Base-by-base conservation (phyloP, 768 basidiomycete genomes). In the Phlebiopsis flavidoalba region DNA sequence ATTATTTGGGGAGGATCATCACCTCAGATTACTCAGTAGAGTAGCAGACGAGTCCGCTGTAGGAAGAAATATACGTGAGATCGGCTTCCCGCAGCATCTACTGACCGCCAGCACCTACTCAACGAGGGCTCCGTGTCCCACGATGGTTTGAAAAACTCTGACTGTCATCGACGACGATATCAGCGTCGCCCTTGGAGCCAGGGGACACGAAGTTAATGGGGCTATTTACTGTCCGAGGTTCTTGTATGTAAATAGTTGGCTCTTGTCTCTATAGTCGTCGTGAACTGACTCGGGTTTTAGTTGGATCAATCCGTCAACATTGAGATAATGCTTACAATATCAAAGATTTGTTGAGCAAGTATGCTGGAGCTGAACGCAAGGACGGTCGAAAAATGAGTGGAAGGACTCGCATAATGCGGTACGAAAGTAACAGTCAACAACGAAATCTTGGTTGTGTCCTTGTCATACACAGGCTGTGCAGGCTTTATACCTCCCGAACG, bases 1-100 rank as follows among this genome's bases (percentile, higher is more conserved):
- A 31, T 31, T 6, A 31, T 31, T 3, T 31, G 26, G 6, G 26
- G 26, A 31, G 3, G 10, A 17, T 36, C 63, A 85, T 90, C n/a
- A n/a, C 82, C 91, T 91, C 61, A 91, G 72, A 59, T 83, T 83
- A 65, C 75, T 83, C 22, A 91, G 71, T 24, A 80, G 71, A 21
- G 78, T 72, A 0, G 88, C 88, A 10, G 88, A 84, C 1, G 88
- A 89, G 68, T 92, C 89, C 31, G 89, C 89, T 91, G 53, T 24
- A 53, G 33, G 33, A 15, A 26, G 12, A 64, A 54, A 63, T 50
- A 31, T 31, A 31, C 26, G 6, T 31, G 26, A 31, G 26, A 31
- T 31, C 26, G 2, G 26, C 26, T 31, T 31, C 6, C 26, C 26
- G 26, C 26, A 31, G 26, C 26, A 31, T 6, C 26, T 31, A 2